These are phyloP conservation scores for Annulohypoxylon nitens DNA, from an alignment of 495 filamentous ascomycete genomes.

Conservation along the genomic window DNA sequence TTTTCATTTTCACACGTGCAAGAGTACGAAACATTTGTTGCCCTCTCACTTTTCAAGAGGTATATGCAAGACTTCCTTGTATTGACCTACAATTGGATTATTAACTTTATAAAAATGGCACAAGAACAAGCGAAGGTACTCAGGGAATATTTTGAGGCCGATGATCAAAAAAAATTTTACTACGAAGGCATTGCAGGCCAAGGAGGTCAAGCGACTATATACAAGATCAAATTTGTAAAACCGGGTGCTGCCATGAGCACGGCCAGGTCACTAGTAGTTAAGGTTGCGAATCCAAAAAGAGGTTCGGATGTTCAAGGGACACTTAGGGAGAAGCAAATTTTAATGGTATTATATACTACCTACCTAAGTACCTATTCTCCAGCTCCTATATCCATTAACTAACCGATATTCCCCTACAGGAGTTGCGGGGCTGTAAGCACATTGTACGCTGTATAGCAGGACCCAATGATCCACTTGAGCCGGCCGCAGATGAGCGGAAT, in stretches of 20 bases:
- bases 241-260: background rate
- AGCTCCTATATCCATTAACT: background rate
- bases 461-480: conserved; percentile 1
- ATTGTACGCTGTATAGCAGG: background rate
- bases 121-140: background rate
- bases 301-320: conserved; percentile 1
- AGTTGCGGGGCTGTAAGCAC: background rate
- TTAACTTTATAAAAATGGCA: background rate
- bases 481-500: background rate
- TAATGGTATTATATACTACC: background rate
- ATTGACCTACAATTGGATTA: too few species aligned
- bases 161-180: background rate
- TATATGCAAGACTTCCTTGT: too few species aligned
- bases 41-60: too few species aligned
- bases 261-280: conserved; percentile 1
- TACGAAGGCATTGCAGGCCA: conserved; percentile 1
- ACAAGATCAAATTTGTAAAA: conserved; percentile 1
- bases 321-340: background rate
- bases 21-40: too few species aligned
- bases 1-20: too few species aligned
- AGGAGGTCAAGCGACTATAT: conserved; percentile 13
- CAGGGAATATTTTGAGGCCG: background rate
- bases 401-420: background rate
- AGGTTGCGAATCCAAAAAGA: conserved; percentile 15
- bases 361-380: too few species aligned